Evolutionary conservation across 202 grass and related monocot species (phyloP).

Genomic region (Miscanthus sacchariflorus): DNA sequence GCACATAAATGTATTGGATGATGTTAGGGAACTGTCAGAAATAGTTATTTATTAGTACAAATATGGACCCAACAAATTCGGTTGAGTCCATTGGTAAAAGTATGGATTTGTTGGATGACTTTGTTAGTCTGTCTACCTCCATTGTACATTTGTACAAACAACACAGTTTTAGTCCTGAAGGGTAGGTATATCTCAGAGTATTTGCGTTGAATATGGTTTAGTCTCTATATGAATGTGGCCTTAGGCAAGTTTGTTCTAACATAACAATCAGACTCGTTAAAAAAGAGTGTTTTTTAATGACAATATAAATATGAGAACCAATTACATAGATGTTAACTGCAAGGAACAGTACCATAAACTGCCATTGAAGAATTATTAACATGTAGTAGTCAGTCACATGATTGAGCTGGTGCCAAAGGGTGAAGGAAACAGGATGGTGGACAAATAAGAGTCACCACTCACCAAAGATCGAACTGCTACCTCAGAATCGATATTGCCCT

Average conservation of each 20-base stretch:
- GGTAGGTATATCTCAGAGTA: background rate
- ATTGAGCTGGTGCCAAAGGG: background rate
- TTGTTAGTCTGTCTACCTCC: background rate
- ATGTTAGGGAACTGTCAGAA: background rate
- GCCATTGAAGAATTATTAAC: background rate
- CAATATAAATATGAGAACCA: background rate
- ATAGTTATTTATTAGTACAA: background rate
- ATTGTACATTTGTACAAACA: background rate
- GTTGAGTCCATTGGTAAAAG: background rate
- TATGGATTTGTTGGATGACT: background rate
- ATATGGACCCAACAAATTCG: background rate
- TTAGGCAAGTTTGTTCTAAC: conserved; percentile 1
- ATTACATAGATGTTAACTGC: background rate
- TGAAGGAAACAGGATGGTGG: background rate
- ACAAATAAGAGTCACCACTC: background rate
- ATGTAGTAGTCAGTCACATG: background rate
- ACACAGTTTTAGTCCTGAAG: background rate
- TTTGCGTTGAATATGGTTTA: background rate
- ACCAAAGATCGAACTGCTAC: background rate
- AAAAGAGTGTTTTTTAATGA: background rate
- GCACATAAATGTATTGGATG: background rate
- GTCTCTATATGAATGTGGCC: background rate
- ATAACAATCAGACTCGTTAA: conserved; percentile 2
- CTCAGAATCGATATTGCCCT: background rate
- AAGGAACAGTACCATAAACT: background rate